Base-by-base conservation (phyloP, 768 basidiomycete genomes). In the Neoboletus subvelutipes region DNA sequence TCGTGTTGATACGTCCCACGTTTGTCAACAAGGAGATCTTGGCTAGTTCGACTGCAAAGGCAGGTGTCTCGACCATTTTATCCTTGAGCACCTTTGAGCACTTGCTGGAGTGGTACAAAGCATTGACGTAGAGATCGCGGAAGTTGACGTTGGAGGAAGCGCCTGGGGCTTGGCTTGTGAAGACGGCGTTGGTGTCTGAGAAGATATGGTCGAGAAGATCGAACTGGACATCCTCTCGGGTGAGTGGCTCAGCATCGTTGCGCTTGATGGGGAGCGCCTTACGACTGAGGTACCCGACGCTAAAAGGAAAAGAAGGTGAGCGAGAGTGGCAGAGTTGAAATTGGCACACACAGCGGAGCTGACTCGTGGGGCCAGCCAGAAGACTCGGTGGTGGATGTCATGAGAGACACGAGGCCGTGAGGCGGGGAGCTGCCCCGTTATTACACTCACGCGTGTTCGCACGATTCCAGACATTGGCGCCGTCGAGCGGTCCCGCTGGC, bases 1-100 rank as follows among this genome's bases (percentile, higher is more conserved):
- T 94, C 39, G 94, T 95, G 68, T 94, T 95, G 73, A 95, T 90
- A 60, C 92, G 79, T 26, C 93, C 93, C 46, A 94, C 88, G 67
- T 96, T 96, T 50, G 92, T 91, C 52, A 94, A 77, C 34, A 94
- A 78, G 28, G 88, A 86, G 37, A 94, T 83, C 74, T 93, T 92
- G 50, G 87, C 88, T 51, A 92, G 82, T 71, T 91, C 90, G 61
- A 85, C 75, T 6, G 85, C 86, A 70, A 91, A 92, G 8, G 83
- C 83, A 15, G 89, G 88, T 1, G 83, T 87, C 54, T 92, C 89
- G 50, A 85, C 73, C 86, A 95, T 90, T 73, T 93, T 93, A 68
- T 90, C 88, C 72, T 90, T 88, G 71, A 94, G 80, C 41, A 90
- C 87, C 74, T 92, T 92, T 63, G 92, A 93, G 70, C 88, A 92